Evolutionary conservation across 805 yeast genomes (phyloP).

Genomic region (Kodamaea neixiangensis): DNA sequence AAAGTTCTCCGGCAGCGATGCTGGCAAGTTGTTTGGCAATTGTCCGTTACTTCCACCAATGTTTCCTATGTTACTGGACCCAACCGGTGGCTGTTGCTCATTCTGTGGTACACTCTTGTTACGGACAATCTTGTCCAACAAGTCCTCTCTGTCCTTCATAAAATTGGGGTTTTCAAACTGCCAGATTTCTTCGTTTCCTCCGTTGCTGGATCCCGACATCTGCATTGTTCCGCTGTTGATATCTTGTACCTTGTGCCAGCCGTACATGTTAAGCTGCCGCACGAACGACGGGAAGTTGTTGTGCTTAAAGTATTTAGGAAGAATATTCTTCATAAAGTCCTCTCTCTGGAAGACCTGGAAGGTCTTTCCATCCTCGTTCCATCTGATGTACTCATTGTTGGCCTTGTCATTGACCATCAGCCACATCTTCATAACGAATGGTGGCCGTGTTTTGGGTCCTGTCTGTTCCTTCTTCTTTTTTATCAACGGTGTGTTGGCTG

Average conservation of each 20-base stretch:
- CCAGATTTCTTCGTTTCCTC: slow-evolving; percentile 70
- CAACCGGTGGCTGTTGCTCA: slow-evolving; percentile 21
- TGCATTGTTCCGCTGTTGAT: slow-evolving; percentile 70
- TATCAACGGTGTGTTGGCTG: background rate
- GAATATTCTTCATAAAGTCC: slow-evolving; percentile 73
- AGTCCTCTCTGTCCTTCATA: slow-evolving; percentile 73
- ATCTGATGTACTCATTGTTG: slow-evolving; percentile 70
- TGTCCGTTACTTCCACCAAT: slow-evolving; percentile 19
- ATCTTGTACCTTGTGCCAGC: slow-evolving; percentile 98
- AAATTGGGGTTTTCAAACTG: slow-evolving; percentile 87
- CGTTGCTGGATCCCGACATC: slow-evolving; percentile 21
- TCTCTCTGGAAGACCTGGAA: slow-evolving; percentile 86
- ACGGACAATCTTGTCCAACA: slow-evolving; percentile 81
- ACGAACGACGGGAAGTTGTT: slow-evolving; percentile 95
- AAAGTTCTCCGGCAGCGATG: slow-evolving; percentile 34
- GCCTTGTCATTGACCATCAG: slow-evolving; percentile 84
- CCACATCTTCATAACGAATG: slow-evolving; percentile 94
- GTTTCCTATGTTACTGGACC: slow-evolving; percentile 19
- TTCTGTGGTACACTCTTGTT: slow-evolving; percentile 48
- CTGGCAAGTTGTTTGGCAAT: background rate
- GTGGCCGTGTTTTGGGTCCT: slow-evolving; percentile 67
- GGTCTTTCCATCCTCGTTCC: slow-evolving; percentile 85
- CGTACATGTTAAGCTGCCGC: slow-evolving; percentile 96
- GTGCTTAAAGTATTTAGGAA: slow-evolving; percentile 94
- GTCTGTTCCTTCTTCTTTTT: slow-evolving; percentile 34